phyloP scores from a whole-genome alignment of 176 grass and related monocot genomes.

The Dactylis glomerata region DNA sequence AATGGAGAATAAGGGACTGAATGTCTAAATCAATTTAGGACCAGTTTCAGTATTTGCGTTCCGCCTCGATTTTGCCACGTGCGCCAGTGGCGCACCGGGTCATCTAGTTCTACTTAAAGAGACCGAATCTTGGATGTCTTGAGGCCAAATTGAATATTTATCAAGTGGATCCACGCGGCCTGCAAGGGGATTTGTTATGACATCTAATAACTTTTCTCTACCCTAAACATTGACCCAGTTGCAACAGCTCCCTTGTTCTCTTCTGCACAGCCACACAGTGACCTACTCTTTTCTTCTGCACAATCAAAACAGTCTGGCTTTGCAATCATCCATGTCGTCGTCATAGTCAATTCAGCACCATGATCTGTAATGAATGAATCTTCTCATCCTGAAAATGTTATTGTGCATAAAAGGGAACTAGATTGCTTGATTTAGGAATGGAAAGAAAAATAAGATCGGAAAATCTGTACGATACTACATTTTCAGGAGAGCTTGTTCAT shows the following conservation, averaged over 20 bases:
- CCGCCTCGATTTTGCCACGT: no score
- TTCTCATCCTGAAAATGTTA: not conserved
- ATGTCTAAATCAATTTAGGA: no score
- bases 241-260: not conserved
- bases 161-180: not conserved
- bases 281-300: no score
- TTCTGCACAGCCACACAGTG: not conserved
- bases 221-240: not conserved
- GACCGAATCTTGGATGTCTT: not conserved
- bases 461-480: not conserved
- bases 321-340: no score
- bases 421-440: not conserved
- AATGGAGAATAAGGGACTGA: no score
- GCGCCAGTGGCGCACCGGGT: no score
- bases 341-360: not conserved
- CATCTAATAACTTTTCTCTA: not conserved
- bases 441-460: not conserved
- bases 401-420: not conserved
- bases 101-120: no score
- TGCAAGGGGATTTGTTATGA: not conserved
- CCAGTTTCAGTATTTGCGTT: no score
- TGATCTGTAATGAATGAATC: not conserved
- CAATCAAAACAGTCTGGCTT: not conserved
- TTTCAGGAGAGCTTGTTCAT: not conserved
- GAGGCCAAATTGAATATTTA: not conserved